Evolutionary conservation across 2,329 filamentous ascomycete genomes (phyloP), one percentile per base, ranked within the genome.

Genomic region (Trichoderma guizhouense): DNA sequence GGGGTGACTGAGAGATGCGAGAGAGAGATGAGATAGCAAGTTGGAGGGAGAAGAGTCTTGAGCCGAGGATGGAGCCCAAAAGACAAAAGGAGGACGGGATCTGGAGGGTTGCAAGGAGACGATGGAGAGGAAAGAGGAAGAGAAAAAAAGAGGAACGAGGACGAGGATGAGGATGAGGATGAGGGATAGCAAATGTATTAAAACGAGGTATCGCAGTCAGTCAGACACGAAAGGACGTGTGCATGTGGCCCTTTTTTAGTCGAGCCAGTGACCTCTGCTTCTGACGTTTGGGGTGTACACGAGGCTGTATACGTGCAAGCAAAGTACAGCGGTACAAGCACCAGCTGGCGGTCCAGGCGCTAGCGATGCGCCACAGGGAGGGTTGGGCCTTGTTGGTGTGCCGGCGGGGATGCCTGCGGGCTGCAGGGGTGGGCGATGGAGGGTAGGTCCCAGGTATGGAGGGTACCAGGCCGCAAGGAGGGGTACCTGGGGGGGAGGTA

Each of bases 211-310:
- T 73, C 72, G 72, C 72, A 74, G 28, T 60, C 71, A 73, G 62
- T 76, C 75, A 77, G 74, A 75, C 74, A 73, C 72, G 71, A 74
- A 72, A 73, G 74, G 55, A 65, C 72, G 73, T 78, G 77, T 76
- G 77, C 78, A 79, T 80, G 79, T 79, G 77, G 73, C 73, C 75
- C 76, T 72, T 73, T 75, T 73, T 74, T 62, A 70, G 39, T 18
- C 57, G 69, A 73, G 75, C 75, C 74, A 80, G 76, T 78, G 78
- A 78, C 77, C 76, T 63, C 74, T 72, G 65, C 57, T 76, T 53
- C 74, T 83, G 82, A 83, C 81, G 82, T 83, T 82, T 76, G 51
- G 64, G 64, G 64, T 69, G 66, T 78, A 76, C 80, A 82, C 81
- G 83, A 83, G 83, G 83, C 82, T 83, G 82, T 60, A 60, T 60